Evolutionary conservation across 176 grass and related monocot species (phyloP).

Genomic region (Zoysia japonica): DNA sequence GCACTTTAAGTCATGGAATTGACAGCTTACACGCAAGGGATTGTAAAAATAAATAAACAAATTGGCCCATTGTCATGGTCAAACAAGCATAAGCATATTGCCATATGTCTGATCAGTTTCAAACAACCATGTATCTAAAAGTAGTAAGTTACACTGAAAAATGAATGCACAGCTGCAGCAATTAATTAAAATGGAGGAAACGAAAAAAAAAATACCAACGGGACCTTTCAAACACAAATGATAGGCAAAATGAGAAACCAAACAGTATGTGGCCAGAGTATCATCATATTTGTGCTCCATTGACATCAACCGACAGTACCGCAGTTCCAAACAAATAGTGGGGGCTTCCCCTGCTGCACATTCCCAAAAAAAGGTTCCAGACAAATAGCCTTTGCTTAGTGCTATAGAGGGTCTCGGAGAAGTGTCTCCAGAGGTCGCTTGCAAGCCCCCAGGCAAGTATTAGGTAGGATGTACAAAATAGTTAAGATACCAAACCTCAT

Average conservation of each 20-base stretch:
- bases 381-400: slow-evolving; percentile 4
- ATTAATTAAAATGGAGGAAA: background rate
- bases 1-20: slow-evolving; percentile 19
- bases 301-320: slow-evolving; percentile 5
- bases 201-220: background rate
- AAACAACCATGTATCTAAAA: background rate
- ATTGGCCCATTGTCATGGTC: background rate
- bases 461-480: background rate
- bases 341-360: too few species aligned
- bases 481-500: background rate
- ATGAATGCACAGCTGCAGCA: slow-evolving; percentile 3
- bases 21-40: background rate
- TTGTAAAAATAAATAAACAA: background rate
- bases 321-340: background rate
- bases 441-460: background rate
- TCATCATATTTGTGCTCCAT: background rate
- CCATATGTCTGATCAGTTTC: background rate
- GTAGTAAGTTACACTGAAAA: slow-evolving; percentile 3
- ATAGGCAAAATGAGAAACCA: background rate
- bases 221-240: background rate
- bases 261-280: background rate
- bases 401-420: background rate
- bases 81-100: slow-evolving; percentile 21
- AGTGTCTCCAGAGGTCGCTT: background rate
- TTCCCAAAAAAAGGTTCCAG: background rate